Evolutionary conservation across 2,329 filamentous ascomycete species (phyloP).

Genomic region (Scytalidium sp.): DNA sequence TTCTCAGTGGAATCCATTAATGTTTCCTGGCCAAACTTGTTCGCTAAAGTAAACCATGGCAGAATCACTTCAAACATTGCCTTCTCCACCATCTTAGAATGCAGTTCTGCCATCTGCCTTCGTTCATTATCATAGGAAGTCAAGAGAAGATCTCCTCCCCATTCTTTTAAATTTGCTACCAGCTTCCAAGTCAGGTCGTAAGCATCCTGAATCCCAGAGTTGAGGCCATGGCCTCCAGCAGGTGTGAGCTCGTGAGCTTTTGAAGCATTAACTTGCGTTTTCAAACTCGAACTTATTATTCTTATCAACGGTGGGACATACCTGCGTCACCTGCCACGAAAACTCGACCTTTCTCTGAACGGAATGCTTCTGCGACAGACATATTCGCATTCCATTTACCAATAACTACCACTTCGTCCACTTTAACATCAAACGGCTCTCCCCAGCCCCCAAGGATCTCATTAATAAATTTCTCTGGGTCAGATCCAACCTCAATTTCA

Average conservation of each 20-base stretch:
- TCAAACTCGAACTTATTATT: too few species aligned
- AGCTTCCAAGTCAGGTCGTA: conserved; percentile 5
- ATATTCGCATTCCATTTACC: neutral
- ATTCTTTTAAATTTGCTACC: conserved; percentile 16
- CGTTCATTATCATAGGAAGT: conserved; percentile 43
- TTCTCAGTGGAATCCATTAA: neutral
- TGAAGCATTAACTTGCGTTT: too few species aligned
- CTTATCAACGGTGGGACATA: neutral
- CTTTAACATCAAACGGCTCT: neutral
- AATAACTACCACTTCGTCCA: neutral
- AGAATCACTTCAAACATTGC: neutral
- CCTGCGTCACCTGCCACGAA: conserved; percentile 44
- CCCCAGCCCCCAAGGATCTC: neutral
- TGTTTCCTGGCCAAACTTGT: neutral
- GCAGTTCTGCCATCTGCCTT: conserved; percentile 13
- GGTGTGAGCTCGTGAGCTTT: conserved; percentile 44
- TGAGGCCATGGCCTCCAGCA: conserved; percentile 20
- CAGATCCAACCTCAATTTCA: neutral
- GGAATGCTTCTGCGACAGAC: neutral
- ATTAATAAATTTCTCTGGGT: neutral
- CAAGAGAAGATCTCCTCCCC: conserved; percentile 27
- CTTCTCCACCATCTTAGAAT: neutral
- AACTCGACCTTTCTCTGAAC: conserved; percentile 19
- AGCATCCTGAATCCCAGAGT: conserved; percentile 4
- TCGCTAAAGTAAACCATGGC: neutral